Conservation (phyloP, 805 yeast genomes). For the Spathaspora sp. region DNA sequence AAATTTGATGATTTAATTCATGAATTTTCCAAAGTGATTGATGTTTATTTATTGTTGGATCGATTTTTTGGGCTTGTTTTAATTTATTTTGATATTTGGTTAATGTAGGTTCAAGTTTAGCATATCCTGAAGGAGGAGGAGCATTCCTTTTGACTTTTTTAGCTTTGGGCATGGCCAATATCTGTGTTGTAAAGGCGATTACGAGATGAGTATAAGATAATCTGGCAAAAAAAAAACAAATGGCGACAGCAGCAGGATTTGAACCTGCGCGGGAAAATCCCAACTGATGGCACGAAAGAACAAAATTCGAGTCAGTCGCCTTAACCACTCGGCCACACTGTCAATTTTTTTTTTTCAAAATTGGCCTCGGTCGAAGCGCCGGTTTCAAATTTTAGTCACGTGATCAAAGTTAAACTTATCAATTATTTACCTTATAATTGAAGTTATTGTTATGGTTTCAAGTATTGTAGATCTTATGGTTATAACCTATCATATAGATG, state of each 20-base stretch:
- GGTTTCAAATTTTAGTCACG: neutral
- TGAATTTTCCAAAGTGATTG: constrained; percentile 68
- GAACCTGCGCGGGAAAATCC: constrained; percentile 45
- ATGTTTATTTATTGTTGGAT: constrained; percentile 46
- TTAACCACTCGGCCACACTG: constrained; percentile 43
- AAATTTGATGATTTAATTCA: constrained; percentile 67
- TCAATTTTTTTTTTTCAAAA: constrained; percentile 10
- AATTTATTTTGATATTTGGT: constrained; percentile 55
- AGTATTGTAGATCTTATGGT: neutral
- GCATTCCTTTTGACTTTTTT: constrained; percentile 38
- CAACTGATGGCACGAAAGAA: constrained; percentile 27
- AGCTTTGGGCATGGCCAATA: constrained; percentile 40
- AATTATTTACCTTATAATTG: no score
- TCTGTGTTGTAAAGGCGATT: neutral
- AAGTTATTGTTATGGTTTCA: no score
- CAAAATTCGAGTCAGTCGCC: constrained; percentile 37
- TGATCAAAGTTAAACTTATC: no score
- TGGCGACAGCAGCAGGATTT: constrained; percentile 44
- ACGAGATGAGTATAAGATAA: neutral
- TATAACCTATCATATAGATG: neutral
- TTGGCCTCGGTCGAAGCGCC: neutral
- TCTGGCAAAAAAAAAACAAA: constrained; percentile 15
- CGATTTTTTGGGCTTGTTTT: constrained; percentile 41
- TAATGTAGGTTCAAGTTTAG: constrained; percentile 63
- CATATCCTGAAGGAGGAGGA: constrained; percentile 72